Evolutionary conservation across 352 stramenopile genomes (phyloP).

Genomic region (Globisporangium cederbergense): DNA sequence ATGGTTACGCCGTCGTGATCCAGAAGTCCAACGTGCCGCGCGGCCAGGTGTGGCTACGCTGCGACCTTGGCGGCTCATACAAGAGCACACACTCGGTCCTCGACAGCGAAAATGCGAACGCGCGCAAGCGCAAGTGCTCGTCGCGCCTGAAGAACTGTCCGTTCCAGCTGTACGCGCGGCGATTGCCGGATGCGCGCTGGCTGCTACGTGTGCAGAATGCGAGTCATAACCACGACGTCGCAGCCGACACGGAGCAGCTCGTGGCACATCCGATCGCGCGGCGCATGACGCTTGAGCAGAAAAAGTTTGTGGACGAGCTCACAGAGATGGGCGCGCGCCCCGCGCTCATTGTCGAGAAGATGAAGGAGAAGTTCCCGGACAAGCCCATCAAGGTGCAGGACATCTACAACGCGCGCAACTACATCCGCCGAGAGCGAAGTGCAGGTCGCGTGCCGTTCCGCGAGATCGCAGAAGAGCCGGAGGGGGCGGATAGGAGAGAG

Average conservation of each 20-base stretch:
- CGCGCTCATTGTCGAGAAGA: constrained; percentile 33
- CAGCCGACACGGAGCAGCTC: constrained; percentile 21
- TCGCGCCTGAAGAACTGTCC: constrained; percentile 36
- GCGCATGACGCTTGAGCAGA: constrained; percentile 34
- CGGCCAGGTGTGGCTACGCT: constrained; percentile 45
- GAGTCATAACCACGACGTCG: constrained; percentile 32
- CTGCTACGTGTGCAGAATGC: constrained; percentile 31
- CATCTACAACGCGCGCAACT: constrained; percentile 53
- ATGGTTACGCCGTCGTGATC: constrained; percentile 45
- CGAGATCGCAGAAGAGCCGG: background rate
- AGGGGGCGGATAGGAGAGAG: background rate
- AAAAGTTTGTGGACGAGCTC: constrained; percentile 34
- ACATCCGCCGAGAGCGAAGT: constrained; percentile 34
- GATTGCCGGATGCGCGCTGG: constrained; percentile 25
- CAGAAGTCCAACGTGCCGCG: constrained; percentile 45
- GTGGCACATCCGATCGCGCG: constrained; percentile 28
- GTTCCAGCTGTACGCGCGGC: constrained; percentile 40
- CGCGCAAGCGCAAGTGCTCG: constrained; percentile 30
- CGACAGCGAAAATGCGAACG: background rate
- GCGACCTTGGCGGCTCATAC: constrained; percentile 34
- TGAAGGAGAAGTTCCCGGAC: constrained; percentile 35
- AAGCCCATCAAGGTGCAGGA: constrained; percentile 47
- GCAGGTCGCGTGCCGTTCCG: constrained; percentile 32
- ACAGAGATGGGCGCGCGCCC: constrained; percentile 31
- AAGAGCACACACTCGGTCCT: constrained; percentile 2